These are phyloP conservation scores for Sporothrix globosa DNA, from an alignment of 2,329 filamentous ascomycete species.

Conservation along the genomic window DNA sequence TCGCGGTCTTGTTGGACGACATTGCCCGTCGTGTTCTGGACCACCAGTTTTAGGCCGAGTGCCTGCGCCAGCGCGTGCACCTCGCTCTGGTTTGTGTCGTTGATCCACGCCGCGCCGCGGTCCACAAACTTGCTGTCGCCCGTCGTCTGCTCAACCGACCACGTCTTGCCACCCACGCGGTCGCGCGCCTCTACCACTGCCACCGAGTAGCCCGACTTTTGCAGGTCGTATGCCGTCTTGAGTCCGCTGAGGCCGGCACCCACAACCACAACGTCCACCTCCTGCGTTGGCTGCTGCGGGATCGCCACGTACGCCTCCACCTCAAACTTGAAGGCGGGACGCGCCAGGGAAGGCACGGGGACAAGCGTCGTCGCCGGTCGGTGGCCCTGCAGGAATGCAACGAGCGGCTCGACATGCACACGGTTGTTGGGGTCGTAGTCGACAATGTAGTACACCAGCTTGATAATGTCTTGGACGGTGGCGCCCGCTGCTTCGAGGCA, in stretches of 20 bases:
- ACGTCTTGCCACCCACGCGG: conserved; percentile 58
- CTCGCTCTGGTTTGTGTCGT: conserved; percentile 33
- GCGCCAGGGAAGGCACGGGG: conserved; percentile 28
- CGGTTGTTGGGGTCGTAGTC: conserved; percentile 33
- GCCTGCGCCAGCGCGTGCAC: conserved; percentile 21
- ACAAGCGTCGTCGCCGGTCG: conserved; percentile 32
- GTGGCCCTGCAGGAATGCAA: conserved; percentile 29
- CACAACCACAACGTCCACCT: conserved; percentile 33
- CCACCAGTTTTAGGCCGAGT: conserved; percentile 24
- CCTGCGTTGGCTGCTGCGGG: conserved; percentile 20
- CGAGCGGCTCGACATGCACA: conserved; percentile 28
- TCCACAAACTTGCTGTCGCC: conserved; percentile 30
- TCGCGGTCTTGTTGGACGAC: conserved; percentile 31
- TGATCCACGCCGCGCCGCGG: conserved; percentile 34
- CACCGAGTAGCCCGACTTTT: conserved; percentile 38
- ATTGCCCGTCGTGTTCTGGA: conserved; percentile 32
- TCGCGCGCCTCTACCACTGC: conserved; percentile 55
- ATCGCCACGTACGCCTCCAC: conserved; percentile 32
- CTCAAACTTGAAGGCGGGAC: conserved; percentile 32
- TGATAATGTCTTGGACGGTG: conserved; percentile 29
- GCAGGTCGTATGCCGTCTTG: conserved; percentile 29
- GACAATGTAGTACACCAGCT: conserved; percentile 35
- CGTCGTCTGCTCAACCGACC: conserved; percentile 34
- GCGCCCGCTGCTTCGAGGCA: conserved; percentile 29
- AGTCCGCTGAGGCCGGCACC: conserved; percentile 33